Evolutionary conservation across 257 asterid genomes (phyloP), one percentile per base, ranked within the genome.

Genomic region (Primulina eburnea): DNA sequence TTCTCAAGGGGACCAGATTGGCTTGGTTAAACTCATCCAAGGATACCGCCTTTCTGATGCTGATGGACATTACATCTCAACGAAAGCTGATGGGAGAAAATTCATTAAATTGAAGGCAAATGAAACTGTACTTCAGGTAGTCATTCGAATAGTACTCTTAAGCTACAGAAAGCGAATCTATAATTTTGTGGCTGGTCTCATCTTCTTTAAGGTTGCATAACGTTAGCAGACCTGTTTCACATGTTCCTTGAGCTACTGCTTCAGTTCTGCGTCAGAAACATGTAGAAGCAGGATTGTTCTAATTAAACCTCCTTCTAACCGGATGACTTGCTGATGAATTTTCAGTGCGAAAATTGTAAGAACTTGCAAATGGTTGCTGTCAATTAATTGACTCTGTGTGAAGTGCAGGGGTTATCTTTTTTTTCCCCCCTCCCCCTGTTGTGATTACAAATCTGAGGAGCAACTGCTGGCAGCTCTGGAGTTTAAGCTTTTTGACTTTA

Each of bases 101-200:
- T 86, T 81, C 73, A 83, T 94, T 76, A 94, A 82, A 80, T 80
- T 94, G 83, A 94, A 94, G 88, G 89, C 71, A 61, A 88, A 88
- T 75, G 99, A 94, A 81, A 82, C 73, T 71, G 99, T 87, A 20
- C 96, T 94, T 85, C 99, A 91, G 99, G 99, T 94, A 83, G 80
- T 63, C 63, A 47, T 69, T 68, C 70, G 50, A 66, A 63, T 66
- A 58, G 37, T 37, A n/a, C 24, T 66, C 34, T 73, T 64, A 32
- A 9, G 43, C 69, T 73, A 35, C 65, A 14, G 60, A 24, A 50
- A 67, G 63, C 5, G 17, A 57, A 20, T 30, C 33, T 50, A 29
- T 30, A 18, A 50, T 43, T 32, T 73, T 69, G 62, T 62, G 32
- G 18, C 62, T 43, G 9, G 28, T 65, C 55, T 10, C 18, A 47